Base-by-base conservation (phyloP, 2,329 filamentous ascomycete species). In the Blumeria hordei region DNA sequence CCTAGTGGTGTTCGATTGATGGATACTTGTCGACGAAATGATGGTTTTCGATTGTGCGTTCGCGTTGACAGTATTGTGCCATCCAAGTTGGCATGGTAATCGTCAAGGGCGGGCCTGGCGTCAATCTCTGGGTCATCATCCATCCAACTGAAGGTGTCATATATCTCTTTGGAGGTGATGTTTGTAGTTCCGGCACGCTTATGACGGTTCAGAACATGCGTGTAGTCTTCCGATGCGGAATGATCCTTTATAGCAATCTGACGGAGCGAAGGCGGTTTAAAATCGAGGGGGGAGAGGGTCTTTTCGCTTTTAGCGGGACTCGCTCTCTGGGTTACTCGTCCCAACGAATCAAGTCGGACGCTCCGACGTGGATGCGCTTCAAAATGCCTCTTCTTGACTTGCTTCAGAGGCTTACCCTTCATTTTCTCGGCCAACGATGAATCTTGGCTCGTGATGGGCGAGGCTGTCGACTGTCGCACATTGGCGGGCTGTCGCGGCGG, bases 111-210 rank as follows among this genome's bases (percentile, higher is more conserved):
- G 39, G 88, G 71, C 47, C 75, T 72, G 28, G 82, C 66, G 61
- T 88, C 82, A 35, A 88, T 69, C 54, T 83, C 76, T 16, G 81
- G 75, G 54, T 85, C 79, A 56, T 85, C 80, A 34, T 88, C 82
- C 32, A 87, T 69, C 81, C 83, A 86, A 52, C 79, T 74, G 60
- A 87, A 83, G 63, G 74, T 81, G 58, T 86, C 78, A 53, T 78
- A 76, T 56, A 84, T 63, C 3, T 60, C 43, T 28, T 28, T 28
- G 21, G 21, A 28, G 4, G 4, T 28, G 21, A 28, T 28, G 21
- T 28, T 28, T 28, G 21, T 28, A 2, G 21, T 28, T 4, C 21
- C 21, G 2, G 4, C 4, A 28, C 21, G 21, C 21, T 28, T 2
- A 28, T 28, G 21, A 28, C 21, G 21, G 21, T 28, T 28, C 21